Base-by-base conservation (phyloP, 129 eudicot species). In the Escallonia rubra region DNA sequence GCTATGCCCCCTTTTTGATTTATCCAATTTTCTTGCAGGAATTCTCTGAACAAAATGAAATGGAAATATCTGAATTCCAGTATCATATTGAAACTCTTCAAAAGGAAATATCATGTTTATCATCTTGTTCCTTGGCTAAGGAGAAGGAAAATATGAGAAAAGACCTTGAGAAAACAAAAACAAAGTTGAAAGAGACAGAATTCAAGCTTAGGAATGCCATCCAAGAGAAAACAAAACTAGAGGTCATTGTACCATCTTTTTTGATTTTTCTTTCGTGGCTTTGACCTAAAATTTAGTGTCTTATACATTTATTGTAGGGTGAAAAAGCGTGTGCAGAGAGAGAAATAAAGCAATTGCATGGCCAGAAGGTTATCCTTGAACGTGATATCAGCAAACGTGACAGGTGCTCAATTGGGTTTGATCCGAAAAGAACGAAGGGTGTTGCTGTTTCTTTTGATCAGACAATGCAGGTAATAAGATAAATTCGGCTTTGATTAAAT, bases 161-260 rank as follows among this genome's bases (percentile, higher is more conserved):
- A 84, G 99, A 94, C 43, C 82, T 94, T 65, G 99, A 94, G 73
- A 94, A 94, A 79, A 89, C 96, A 77, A 94, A 83, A 76, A 43
- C 85, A 16, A 94, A 87, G 75, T 76, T 94, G 59, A 94, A 81
- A 83, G 99, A 94, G 69, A 85, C 86, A 4, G 99, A 89, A 68
- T 94, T 58, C 54, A 94, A 89, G 85, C 80, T 94, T 57, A 82
- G 82, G 78, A 94, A 84, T 80, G 68, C 78, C 39, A 75, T 89
- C 48, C 99, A 94, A 73, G 99, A 94, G 73, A 94, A 87, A 74
- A 94, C 96, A 73, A 94, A 88, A 68, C 85, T 94, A 54, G 99
- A 94, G 99, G 99, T 94, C 63, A 15, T 60, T 49, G 12, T n/a
- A 3, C 76, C 45, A 50, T 67, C 46, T 69, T 12, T 64, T 67